A percentile compares a stretch with the other conserved stretches of the same genome.
Conservation (phyloP, 225 moss, liverwort and hornwort species). For the Bryoerythrophyllum caledonicum region DNA sequence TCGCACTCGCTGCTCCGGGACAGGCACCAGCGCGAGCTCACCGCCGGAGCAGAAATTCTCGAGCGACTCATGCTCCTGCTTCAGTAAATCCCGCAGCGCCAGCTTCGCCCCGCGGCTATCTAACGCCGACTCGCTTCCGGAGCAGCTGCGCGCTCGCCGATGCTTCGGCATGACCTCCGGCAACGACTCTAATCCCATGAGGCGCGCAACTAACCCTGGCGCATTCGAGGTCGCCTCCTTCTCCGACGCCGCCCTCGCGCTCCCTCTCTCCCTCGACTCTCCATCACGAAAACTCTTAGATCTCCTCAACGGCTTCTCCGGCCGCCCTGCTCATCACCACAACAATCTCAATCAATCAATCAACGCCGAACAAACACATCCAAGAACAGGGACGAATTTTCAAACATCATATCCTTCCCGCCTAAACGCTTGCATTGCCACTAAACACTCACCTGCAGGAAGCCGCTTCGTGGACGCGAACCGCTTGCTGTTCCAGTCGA, state of each 20-base stretch:
- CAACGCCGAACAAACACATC: not conserved
- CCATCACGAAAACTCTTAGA: constrained; percentile 47
- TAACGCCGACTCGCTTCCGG: constrained; percentile 36
- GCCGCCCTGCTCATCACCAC: constrained; percentile 33
- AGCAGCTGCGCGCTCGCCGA: constrained; percentile 40
- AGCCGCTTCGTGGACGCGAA: constrained; percentile 77
- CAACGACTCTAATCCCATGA: constrained; percentile 87
- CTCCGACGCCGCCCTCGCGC: constrained; percentile 14
- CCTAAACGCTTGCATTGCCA: not conserved
- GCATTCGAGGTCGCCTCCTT: constrained; percentile 38
- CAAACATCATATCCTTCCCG: not conserved
- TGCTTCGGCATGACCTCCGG: constrained; percentile 51
- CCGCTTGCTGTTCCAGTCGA: constrained; percentile 79
- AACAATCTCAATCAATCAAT: not conserved
- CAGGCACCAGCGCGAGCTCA: constrained; percentile 16
- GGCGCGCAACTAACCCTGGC: constrained; percentile 79
- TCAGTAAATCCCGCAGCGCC: constrained; percentile 61
- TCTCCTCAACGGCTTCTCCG: constrained; percentile 22
- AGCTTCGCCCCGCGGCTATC: constrained; percentile 23
- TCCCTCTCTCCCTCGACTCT: constrained; percentile 38
- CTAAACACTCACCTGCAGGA: constrained; percentile 55
- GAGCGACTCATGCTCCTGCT: constrained; percentile 32
- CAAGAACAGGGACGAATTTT: not conserved
- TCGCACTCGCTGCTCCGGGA: constrained; percentile 24
- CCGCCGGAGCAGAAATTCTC: constrained; percentile 22